phyloP scores from a whole-genome alignment of 139 green algal genomes.

The Pseudopediastrum boryanum region DNA sequence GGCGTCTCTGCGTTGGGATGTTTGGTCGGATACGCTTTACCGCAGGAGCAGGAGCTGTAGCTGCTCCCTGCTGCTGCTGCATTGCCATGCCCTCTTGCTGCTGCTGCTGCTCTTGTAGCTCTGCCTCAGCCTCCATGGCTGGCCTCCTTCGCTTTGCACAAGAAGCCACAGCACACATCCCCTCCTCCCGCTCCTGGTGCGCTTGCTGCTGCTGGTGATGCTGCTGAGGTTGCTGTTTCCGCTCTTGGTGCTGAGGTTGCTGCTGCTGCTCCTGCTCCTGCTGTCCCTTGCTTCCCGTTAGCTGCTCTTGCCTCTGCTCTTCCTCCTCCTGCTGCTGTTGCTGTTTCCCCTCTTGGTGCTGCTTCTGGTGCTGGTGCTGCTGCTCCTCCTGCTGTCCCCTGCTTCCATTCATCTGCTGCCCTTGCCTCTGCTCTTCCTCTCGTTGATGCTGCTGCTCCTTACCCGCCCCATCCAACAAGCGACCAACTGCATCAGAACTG shows the following conservation, averaged over 20 bases:
- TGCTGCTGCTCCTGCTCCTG: neutral
- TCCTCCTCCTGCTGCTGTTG: neutral
- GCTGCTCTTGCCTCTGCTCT: constrained; percentile 1
- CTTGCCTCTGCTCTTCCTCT: neutral
- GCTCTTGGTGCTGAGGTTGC: neutral
- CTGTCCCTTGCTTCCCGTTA: neutral
- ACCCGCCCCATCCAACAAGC: too few relatives aligned
- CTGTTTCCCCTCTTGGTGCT: neutral
- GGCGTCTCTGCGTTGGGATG: too few relatives aligned
- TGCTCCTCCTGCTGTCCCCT: constrained; percentile 1
- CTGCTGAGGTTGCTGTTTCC: neutral
- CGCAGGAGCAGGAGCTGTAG: neutral
- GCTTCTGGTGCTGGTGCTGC: neutral
- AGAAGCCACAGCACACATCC: too few relatives aligned
- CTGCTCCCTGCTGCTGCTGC: too few relatives aligned
- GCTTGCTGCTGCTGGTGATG: neutral
- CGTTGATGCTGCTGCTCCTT: constrained; percentile 15
- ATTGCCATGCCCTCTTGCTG: neutral
- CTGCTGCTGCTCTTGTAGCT: neutral
- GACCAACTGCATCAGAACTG: too few relatives aligned
- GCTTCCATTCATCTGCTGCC: neutral
- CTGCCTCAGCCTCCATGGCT: neutral
- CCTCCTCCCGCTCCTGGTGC: neutral
- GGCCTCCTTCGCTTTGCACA: too few relatives aligned
- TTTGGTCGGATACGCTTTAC: too few relatives aligned